Evolutionary conservation across 2,329 filamentous ascomycete species (phyloP).

Genomic region (Pestalotiopsis sp.): DNA sequence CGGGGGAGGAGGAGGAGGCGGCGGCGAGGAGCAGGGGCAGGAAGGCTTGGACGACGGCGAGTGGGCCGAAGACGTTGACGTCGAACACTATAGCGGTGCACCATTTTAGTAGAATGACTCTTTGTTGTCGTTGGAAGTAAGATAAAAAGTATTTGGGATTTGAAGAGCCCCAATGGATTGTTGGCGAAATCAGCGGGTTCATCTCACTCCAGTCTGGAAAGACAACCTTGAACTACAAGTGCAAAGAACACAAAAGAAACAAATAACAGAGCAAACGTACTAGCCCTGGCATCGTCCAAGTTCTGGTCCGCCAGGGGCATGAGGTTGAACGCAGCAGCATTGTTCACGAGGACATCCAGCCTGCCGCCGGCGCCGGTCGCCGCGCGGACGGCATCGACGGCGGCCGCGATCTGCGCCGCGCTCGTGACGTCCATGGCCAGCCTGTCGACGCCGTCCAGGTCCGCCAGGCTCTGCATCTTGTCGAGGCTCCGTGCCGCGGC

Average conservation of each 20-base stretch:
- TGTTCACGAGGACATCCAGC: conserved; percentile 29
- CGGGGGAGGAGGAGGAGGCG: neutral
- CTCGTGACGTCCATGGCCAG: conserved; percentile 32
- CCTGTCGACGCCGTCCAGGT: conserved; percentile 22
- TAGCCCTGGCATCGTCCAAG: conserved; percentile 18
- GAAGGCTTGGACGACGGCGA: conserved; percentile 33
- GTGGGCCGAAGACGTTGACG: conserved; percentile 29
- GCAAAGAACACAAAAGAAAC: neutral
- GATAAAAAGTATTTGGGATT: too few species aligned
- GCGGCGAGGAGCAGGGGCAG: conserved; percentile 29
- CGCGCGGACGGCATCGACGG: conserved; percentile 17
- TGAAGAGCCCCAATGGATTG: too few species aligned
- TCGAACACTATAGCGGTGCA: conserved; percentile 18
- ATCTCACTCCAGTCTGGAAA: neutral
- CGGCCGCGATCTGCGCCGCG: conserved; percentile 23
- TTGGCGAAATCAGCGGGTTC: too few species aligned
- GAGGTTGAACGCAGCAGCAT: conserved; percentile 24
- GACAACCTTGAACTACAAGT: neutral
- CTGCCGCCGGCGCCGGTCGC: conserved; percentile 14
- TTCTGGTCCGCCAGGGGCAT: conserved; percentile 25
- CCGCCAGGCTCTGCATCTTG: conserved; percentile 25
- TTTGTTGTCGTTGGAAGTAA: neutral
- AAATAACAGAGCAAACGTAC: neutral
- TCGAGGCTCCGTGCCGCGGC: conserved; percentile 29
- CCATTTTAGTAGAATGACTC: neutral